phyloP scores from a whole-genome alignment of 768 basidiomycete genomes.

The Ephemerocybe angulata region DNA sequence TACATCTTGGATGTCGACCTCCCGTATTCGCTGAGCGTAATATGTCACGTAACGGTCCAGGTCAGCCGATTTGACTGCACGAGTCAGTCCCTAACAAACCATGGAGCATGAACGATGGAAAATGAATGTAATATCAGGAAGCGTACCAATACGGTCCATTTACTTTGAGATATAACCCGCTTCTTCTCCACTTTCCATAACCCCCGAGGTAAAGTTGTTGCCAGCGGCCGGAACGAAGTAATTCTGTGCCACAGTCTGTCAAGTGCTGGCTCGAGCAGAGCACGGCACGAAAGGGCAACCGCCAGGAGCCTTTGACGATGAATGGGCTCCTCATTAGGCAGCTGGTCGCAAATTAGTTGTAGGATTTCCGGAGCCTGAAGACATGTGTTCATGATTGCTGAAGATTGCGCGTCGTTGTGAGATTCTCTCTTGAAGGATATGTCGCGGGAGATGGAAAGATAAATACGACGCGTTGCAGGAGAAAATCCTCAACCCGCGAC shows the following conservation, averaged over 20 bases:
- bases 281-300: neutral
- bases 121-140: neutral
- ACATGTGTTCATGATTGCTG: slow-evolving; percentile 1
- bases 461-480: too few species aligned
- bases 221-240: neutral
- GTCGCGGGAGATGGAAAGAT: too few species aligned
- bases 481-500: too few species aligned
- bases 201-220: neutral
- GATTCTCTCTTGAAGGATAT: too few species aligned
- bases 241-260: neutral
- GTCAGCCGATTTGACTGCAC: neutral
- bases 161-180: neutral
- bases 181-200: neutral
- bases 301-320: neutral
- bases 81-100: neutral
- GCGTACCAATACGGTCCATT: neutral
- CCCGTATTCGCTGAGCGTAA: too few species aligned
- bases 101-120: neutral
- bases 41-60: too few species aligned
- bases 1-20: too few species aligned
- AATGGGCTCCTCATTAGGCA: neutral
- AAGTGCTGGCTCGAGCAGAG: neutral
- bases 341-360: neutral
- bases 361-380: neutral
- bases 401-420: too few species aligned